Evolutionary conservation across 495 filamentous ascomycete genomes (phyloP), one percentile per base, ranked within the genome.

Genomic region (Hypoxylon trugodes): DNA sequence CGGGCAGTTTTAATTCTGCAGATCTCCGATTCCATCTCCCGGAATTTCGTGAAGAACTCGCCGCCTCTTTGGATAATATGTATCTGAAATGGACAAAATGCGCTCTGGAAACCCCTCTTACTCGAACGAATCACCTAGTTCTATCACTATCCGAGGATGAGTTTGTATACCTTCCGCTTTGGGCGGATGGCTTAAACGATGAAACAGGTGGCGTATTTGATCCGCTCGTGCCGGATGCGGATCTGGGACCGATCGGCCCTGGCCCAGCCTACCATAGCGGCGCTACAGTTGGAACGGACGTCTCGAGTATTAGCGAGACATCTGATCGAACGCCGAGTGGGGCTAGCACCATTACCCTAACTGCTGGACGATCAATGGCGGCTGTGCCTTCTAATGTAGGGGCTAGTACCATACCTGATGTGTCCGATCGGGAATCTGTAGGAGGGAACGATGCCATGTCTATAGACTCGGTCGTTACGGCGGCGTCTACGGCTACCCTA

Each of bases 181-280:
- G 78, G 78, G 79, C 77, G 12, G 77, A 70, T n/a, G 79, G 79
- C 8, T 61, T 77, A 8, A 74, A 81, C 22, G 79, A 82, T 36
- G 79, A 73, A 3, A 74, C 75, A 2, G 79, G 78, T 18, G 77
- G 74, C 15, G 77, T 81, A n/a, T 81, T 76, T 35, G 73, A 80
- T 32, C 33, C 65, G 0, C 47, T 49, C 1, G 64, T 82, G 3
- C 78, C 79, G 0, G 68, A 73, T 4, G 67, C 79, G 0, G 72
- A 76, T 7, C 63, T 75, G 54, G 79, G 78, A 0, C 77, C 79
- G 0, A 73, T 64, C 8, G 79, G 77, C 3, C 79, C 79, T 1
- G 79, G 79, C 0, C 79, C 79, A 3, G 76, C 59, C 6, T 82
- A 78, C 55, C 72, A 70, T 33, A 82, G 78, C 0, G 79, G 79